A percentile compares a stretch with the other conserved stretches of the same genome.
phyloP scores from a whole-genome alignment of 164 flowering plant genomes.

The Echeveria elegans region DNA sequence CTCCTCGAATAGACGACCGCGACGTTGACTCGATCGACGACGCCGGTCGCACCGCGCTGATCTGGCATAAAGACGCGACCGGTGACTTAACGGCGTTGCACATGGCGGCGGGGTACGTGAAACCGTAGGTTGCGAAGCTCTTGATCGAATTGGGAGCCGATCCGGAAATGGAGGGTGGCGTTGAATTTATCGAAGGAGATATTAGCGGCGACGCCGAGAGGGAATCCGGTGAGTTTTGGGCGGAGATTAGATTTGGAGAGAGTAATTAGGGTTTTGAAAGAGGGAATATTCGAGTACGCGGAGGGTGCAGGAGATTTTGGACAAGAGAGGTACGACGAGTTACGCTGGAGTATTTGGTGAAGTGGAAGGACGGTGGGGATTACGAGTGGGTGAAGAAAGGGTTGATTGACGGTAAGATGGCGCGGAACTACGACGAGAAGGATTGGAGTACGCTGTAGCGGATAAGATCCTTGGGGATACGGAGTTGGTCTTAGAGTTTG shows the following conservation, averaged over 20 bases:
- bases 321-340: constrained; percentile 71
- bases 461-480: constrained; percentile 62
- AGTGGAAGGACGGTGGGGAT: constrained; percentile 76
- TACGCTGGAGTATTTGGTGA: constrained; percentile 66
- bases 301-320: constrained; percentile 84
- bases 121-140: constrained; percentile 37
- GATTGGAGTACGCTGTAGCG: constrained; percentile 87
- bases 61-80: constrained; percentile 35
- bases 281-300: constrained; percentile 66
- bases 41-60: constrained; percentile 82
- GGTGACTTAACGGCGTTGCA: constrained; percentile 81
- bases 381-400: constrained; percentile 70
- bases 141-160: constrained; percentile 71
- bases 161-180: constrained; percentile 57
- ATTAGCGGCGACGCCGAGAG: constrained; percentile 50
- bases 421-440: constrained; percentile 72
- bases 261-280: constrained; percentile 49
- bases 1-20: constrained; percentile 33
- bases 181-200: constrained; percentile 59
- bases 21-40: constrained; percentile 76
- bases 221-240: constrained; percentile 71
- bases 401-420: constrained; percentile 59
- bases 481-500: constrained; percentile 57
- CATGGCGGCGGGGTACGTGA: constrained; percentile 96
- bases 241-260: constrained; percentile 62